Conservation (phyloP, 305 asterid genomes). For the Caryopteris hybrid region DNA sequence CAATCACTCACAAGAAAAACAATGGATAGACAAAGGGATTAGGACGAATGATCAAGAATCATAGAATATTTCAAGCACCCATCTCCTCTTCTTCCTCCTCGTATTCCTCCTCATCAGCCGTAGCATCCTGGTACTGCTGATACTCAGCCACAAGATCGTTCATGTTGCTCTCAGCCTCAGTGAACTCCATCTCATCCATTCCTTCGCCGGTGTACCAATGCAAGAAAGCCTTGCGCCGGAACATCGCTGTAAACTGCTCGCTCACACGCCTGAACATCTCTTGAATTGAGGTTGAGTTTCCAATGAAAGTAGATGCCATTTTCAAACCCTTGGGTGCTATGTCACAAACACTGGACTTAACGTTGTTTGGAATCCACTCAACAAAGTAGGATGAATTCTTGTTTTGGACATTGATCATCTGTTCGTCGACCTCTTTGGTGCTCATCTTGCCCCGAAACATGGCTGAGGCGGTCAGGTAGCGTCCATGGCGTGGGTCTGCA, state of each 20-base stretch:
- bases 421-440: no score
- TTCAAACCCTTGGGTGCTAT: conserved; percentile 41
- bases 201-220: conserved; percentile 36
- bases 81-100: conserved; percentile 31
- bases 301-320: conserved; percentile 41
- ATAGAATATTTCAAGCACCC: conserved; percentile 6
- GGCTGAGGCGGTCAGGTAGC: no score
- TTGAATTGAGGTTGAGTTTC: conserved; percentile 38
- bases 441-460: no score
- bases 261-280: conserved; percentile 40
- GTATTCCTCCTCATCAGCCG: conserved; percentile 30
- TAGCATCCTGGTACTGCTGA: conserved; percentile 42
- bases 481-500: no score
- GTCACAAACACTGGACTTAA: conserved; percentile 43
- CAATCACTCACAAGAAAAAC: no score
- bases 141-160: conserved; percentile 42
- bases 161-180: conserved; percentile 39
- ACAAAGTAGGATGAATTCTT: conserved; percentile 40
- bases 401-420: conserved; percentile 43
- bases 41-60: not conserved
- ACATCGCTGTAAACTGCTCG: conserved; percentile 35
- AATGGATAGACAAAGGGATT: conserved; percentile 13
- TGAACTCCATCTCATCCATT: conserved; percentile 38
- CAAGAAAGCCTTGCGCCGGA: conserved; percentile 34
- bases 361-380: conserved; percentile 45